These are phyloP conservation scores for Zymoseptoria brevis DNA, from an alignment of 2,329 filamentous ascomycete genomes.

Conservation along the genomic window DNA sequence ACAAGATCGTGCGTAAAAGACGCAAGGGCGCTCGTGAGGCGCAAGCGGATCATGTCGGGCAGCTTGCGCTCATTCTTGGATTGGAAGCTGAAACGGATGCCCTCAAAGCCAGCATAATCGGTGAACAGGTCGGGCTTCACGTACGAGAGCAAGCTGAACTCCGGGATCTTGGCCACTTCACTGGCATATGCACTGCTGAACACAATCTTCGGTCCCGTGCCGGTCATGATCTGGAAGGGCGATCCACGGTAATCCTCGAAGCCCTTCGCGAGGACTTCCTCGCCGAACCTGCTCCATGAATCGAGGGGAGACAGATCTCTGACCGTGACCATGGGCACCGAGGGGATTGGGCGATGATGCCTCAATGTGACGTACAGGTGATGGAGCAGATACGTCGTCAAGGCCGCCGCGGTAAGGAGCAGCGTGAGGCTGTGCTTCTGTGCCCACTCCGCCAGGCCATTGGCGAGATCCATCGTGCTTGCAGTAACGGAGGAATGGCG, in stretches of 20 bases:
- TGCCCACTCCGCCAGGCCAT: too few relatives aligned
- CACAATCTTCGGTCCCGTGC: constrained; percentile 11
- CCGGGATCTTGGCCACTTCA: constrained; percentile 6
- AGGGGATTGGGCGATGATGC: constrained; percentile 1
- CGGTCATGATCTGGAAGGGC: constrained; percentile 12
- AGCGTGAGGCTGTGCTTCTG: too few relatives aligned
- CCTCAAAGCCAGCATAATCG: constrained; percentile 11
- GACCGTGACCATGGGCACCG: not conserved
- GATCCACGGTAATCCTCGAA: not conserved
- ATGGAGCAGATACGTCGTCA: too few relatives aligned
- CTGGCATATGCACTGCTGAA: constrained; percentile 7
- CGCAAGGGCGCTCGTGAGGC: too few relatives aligned
- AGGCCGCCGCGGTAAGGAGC: too few relatives aligned
- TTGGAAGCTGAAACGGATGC: not conserved
- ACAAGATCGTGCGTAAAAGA: too few relatives aligned
- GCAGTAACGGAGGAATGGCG: too few relatives aligned
- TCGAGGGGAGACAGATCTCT: constrained; percentile 1
- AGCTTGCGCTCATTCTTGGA: too few relatives aligned
- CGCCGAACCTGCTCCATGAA: not conserved
- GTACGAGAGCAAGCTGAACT: constrained; percentile 5
- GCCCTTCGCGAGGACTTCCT: constrained; percentile 1
- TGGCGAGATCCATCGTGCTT: too few relatives aligned
- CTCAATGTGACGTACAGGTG: too few relatives aligned
- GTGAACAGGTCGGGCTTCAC: constrained; percentile 7
- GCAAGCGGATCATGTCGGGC: too few relatives aligned